A percentile compares a stretch with the other conserved stretches of the same genome.
Evolutionary conservation across 108 stramenopile species (phyloP).

Genomic region (Stephanodiscus minutulus): DNA sequence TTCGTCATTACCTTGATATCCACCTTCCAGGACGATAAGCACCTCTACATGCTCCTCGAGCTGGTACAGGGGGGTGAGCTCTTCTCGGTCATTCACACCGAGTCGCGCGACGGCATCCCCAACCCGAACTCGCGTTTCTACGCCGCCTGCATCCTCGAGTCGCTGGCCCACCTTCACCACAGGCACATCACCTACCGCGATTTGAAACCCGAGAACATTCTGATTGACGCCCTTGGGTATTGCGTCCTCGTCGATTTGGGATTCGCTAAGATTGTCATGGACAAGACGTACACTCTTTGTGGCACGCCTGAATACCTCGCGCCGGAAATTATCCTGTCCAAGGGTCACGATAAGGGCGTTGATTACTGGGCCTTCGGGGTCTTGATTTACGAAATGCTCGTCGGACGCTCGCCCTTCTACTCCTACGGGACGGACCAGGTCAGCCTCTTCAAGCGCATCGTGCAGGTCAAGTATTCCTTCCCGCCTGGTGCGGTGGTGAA

Average conservation of each 20-base stretch:
- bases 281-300: slow-evolving; percentile 97
- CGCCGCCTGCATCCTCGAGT: slow-evolving; percentile 80
- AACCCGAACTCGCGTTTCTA: slow-evolving; percentile 88
- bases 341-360: slow-evolving; percentile 98
- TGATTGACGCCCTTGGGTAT: slow-evolving; percentile 93
- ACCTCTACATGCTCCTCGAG: slow-evolving; percentile 91
- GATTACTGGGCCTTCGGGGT: slow-evolving; percentile 99
- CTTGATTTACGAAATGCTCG: slow-evolving; percentile 97
- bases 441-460: slow-evolving; percentile 95
- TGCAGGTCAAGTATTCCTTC: slow-evolving; percentile 93
- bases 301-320: slow-evolving; percentile 99
- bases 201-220: slow-evolving; percentile 91
- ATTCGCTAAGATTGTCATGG: slow-evolving; percentile 97
- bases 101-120: slow-evolving; percentile 89
- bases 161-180: slow-evolving; percentile 71
- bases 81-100: slow-evolving; percentile 92
- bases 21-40: slow-evolving; percentile 89
- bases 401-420: slow-evolving; percentile 96
- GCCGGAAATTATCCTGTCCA: slow-evolving; percentile 97
- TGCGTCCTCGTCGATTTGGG: slow-evolving; percentile 98
- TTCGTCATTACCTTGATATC: slow-evolving; percentile 91
- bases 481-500: slow-evolving; percentile 83
- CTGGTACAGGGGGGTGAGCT: slow-evolving; percentile 93
- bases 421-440: slow-evolving; percentile 93
- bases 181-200: slow-evolving; percentile 78